Percentiles rank a stretch among this genome's conserved stretches.
These are phyloP conservation scores for Trichosporon inkin DNA, from an alignment of 1,284 basidiomycete genomes.

Conservation along the genomic window DNA sequence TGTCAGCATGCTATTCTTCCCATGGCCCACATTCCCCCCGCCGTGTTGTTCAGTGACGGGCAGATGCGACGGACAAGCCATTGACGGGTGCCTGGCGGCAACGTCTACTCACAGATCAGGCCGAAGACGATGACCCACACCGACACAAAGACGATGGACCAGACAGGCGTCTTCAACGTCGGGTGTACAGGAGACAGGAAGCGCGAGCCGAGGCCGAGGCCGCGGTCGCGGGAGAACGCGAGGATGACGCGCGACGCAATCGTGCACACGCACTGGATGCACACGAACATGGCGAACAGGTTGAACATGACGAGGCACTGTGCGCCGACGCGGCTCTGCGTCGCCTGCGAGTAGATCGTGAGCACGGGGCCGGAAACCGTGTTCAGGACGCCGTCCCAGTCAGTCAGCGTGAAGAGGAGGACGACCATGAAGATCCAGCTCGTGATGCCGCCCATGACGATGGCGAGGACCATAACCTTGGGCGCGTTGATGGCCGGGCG, in stretches of 20 bases:
- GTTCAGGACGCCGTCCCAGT: conserved; percentile 14
- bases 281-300: conserved; percentile 44
- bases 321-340: conserved; percentile 27
- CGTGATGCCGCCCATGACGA: conserved; percentile 30
- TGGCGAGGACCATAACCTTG: conserved; percentile 40
- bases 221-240: conserved; percentile 65
- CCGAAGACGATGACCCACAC: conserved; percentile 18
- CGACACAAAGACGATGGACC: conserved; percentile 59
- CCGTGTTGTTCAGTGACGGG: too few species aligned
- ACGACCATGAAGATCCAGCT: conserved; percentile 44
- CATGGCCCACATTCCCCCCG: too few species aligned
- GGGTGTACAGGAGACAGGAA: conserved; percentile 56
- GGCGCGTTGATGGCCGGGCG: conserved; percentile 37
- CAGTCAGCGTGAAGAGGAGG: conserved; percentile 29
- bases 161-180: conserved; percentile 54
- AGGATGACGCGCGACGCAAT: conserved; percentile 64
- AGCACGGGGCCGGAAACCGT: conserved; percentile 17
- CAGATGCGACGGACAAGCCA: too few species aligned
- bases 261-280: conserved; percentile 55
- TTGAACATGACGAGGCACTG: conserved; percentile 53
- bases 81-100: not conserved
- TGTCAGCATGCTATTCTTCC: too few species aligned
- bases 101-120: conserved; percentile 14
- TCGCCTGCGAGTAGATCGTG: conserved; percentile 30
- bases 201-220: conserved; percentile 56